Conservation (phyloP, 1,139 yeast genomes). For the Debaryomyces singareniensis region DNA sequence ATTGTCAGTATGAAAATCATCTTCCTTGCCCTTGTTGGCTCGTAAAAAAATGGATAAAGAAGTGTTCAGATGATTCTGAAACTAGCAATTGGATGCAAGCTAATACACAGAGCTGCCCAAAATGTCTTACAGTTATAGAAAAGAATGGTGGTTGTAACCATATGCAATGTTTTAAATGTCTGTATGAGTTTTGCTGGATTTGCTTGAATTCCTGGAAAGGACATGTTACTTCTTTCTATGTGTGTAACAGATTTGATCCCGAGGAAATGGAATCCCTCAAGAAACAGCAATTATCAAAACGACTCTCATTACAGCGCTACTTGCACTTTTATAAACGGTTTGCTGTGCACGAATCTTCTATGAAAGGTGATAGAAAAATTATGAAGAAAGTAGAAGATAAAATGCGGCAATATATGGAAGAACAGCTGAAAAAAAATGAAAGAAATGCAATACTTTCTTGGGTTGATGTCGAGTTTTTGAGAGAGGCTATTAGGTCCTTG, state of each 20-base stretch:
- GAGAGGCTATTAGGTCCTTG: conserved; percentile 62
- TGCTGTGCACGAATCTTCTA: conserved; percentile 71
- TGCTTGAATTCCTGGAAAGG: conserved; percentile 71
- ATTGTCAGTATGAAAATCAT: conserved; percentile 74
- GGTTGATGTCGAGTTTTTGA: conserved; percentile 84
- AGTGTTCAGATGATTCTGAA: conserved; percentile 83
- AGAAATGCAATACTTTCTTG: conserved; percentile 48
- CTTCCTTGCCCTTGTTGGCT: conserved; percentile 75
- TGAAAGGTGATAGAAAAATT: conserved; percentile 64
- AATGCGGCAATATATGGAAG: conserved; percentile 53
- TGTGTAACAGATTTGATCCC: conserved; percentile 57
- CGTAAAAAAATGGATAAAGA: conserved; percentile 67
- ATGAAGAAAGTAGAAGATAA: conserved; percentile 56
- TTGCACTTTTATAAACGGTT: conserved; percentile 74
- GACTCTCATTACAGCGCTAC: conserved; percentile 54
- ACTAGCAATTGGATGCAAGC: conserved; percentile 87
- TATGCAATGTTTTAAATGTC: conserved; percentile 81
- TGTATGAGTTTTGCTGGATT: conserved; percentile 87
- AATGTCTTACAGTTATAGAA: conserved; percentile 57
- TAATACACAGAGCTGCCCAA: conserved; percentile 80
- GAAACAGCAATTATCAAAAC: conserved; percentile 25
- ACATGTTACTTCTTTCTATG: conserved; percentile 64
- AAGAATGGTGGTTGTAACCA: conserved; percentile 96
- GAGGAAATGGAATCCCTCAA: conserved; percentile 26
- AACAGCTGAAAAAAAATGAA: conserved; percentile 17